A percentile compares a stretch with the other conserved stretches of the same genome.
These are phyloP conservation scores for Irpex sp. DNA, from an alignment of 1,284 basidiomycete species.

Conservation along the genomic window DNA sequence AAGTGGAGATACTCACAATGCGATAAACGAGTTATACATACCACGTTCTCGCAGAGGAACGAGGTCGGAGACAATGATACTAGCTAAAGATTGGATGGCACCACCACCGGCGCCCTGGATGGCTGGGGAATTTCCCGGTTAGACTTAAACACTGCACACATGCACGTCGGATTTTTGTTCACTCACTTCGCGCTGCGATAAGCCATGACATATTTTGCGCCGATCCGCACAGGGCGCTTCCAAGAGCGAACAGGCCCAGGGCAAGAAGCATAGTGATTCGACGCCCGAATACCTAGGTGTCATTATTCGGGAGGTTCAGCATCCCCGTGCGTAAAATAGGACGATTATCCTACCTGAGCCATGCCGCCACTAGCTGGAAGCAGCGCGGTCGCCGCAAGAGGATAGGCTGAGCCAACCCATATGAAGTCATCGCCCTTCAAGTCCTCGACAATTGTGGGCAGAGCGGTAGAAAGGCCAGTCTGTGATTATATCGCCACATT, in stretches of 20 bases:
- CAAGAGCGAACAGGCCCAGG: constrained; percentile 38
- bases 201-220: constrained; percentile 38
- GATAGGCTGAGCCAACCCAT: constrained; percentile 7
- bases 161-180: too few species aligned
- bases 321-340: too few species aligned
- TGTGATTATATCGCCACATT: not conserved
- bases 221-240: constrained; percentile 40
- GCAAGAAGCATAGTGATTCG: constrained; percentile 33
- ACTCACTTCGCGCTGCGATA: constrained; percentile 37
- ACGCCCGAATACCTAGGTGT: constrained; percentile 38
- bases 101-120: constrained; percentile 49
- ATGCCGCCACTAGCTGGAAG: constrained; percentile 21
- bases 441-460: constrained; percentile 7
- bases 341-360: too few species aligned
- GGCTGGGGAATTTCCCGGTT: too few species aligned
- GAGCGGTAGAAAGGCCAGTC: constrained; percentile 7
- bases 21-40: constrained; percentile 31
- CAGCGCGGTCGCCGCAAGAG: constrained; percentile 5
- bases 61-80: constrained; percentile 44
- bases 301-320: too few species aligned
- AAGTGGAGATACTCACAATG: constrained; percentile 21
- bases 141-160: too few species aligned
- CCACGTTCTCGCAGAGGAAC: constrained; percentile 40
- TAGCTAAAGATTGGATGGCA: constrained; percentile 35
- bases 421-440: constrained; percentile 6